Percentiles rank a stretch among this genome's conserved stretches.
phyloP scores from a whole-genome alignment of 805 yeast genomes.

The Grigorovia yakushimaensis region DNA sequence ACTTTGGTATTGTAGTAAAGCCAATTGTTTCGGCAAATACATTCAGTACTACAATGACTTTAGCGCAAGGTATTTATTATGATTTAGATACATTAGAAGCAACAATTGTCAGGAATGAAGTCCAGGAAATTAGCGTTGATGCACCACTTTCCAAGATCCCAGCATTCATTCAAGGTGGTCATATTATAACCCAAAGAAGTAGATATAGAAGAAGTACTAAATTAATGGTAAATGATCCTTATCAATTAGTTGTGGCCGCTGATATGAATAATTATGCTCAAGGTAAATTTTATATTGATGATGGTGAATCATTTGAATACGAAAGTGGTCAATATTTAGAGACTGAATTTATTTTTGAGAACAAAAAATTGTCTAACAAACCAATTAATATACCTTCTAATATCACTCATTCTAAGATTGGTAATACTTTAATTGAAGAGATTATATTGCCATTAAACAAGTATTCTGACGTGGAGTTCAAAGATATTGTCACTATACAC shows the following conservation, averaged over 20 bases:
- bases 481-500: slow-evolving; percentile 17
- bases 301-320: slow-evolving; percentile 65
- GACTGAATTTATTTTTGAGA: slow-evolving; percentile 32
- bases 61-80: slow-evolving; percentile 48
- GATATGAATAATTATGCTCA: slow-evolving; percentile 39
- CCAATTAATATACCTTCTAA: slow-evolving; percentile 19
- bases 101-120: slow-evolving; percentile 6
- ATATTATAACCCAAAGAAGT: slow-evolving; percentile 55
- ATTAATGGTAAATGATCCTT: slow-evolving; percentile 72
- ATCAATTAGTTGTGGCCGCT: slow-evolving; percentile 58
- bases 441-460: slow-evolving; percentile 40
- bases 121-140: slow-evolving; percentile 24
- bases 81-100: slow-evolving; percentile 36
- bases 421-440: slow-evolving; percentile 42
- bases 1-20: slow-evolving; percentile 60
- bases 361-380: slow-evolving; percentile 26
- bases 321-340: slow-evolving; percentile 40
- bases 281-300: slow-evolving; percentile 68
- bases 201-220: slow-evolving; percentile 73
- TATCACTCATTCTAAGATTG: slow-evolving; percentile 15
- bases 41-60: slow-evolving; percentile 24
- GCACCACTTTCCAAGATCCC: slow-evolving; percentile 59
- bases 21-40: slow-evolving; percentile 62
- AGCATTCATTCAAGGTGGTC: slow-evolving; percentile 67
- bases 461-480: not conserved